These are phyloP conservation scores for Saccharomycopsis fermentans DNA, from an alignment of 805 yeast species.

Conservation along the genomic window DNA sequence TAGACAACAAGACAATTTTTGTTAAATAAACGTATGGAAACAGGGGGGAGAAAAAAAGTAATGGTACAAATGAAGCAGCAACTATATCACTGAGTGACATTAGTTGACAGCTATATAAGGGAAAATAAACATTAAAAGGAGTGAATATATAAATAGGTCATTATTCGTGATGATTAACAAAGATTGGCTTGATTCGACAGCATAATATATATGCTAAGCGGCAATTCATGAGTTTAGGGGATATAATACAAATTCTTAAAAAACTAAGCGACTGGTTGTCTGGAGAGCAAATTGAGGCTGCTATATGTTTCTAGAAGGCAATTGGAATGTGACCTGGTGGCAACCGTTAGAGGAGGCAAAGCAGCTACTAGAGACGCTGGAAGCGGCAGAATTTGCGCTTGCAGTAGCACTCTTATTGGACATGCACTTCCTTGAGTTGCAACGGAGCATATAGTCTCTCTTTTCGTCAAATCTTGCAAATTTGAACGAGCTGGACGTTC, in stretches of 20 bases:
- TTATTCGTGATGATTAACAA: neutral
- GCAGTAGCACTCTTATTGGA: neutral
- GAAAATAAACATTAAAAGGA: neutral
- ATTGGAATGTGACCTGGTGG: slow-evolving; percentile 13
- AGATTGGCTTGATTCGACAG: too few species aligned
- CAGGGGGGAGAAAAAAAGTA: neutral
- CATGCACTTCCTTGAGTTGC: slow-evolving; percentile 4
- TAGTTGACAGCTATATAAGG: neutral
- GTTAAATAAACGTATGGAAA: neutral
- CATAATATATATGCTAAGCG: neutral
- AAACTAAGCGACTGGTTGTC: neutral
- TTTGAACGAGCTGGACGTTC: slow-evolving; percentile 6
- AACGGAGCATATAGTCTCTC: slow-evolving; percentile 15
- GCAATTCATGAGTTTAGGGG: neutral
- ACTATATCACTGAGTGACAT: neutral
- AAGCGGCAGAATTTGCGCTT: slow-evolving; percentile 1
- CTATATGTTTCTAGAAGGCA: slow-evolving; percentile 10
- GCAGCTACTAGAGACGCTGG: slow-evolving; percentile 12
- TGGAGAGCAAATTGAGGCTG: neutral
- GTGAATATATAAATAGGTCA: neutral
- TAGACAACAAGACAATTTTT: neutral
- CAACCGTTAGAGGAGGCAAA: slow-evolving; percentile 4
- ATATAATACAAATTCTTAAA: neutral
- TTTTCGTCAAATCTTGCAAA: slow-evolving; percentile 18
- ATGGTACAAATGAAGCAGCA: neutral